Evolutionary conservation across 495 filamentous ascomycete species (phyloP).

Genomic region (Daldinia loculata): DNA sequence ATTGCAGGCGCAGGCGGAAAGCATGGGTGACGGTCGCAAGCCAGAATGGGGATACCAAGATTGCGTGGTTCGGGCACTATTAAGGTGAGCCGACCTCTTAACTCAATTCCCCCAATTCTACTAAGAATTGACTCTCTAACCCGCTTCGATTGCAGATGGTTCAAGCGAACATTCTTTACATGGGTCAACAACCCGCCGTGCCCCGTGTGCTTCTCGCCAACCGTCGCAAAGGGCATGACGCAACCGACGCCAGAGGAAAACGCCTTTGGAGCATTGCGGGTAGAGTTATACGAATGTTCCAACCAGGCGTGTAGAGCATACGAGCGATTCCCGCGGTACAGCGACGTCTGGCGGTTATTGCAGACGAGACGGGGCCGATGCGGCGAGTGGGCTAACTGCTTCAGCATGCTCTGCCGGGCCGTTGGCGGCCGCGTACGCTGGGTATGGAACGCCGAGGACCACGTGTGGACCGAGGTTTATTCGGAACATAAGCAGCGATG

Average conservation of each 20-base stretch:
- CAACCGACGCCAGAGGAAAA: slow-evolving; percentile 87
- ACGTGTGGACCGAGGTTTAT: slow-evolving; percentile 98
- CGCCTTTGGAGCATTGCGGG: slow-evolving; percentile 83
- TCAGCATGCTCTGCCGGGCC: slow-evolving; percentile 96
- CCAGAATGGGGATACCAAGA: slow-evolving; percentile 99
- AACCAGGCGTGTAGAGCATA: slow-evolving; percentile 71
- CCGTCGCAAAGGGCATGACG: slow-evolving; percentile 79
- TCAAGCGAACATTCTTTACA: slow-evolving; percentile 91
- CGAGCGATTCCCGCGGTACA: slow-evolving; percentile 94
- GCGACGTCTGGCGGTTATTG: slow-evolving; percentile 92
- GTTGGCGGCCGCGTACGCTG: slow-evolving; percentile 90
- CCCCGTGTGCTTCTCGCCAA: slow-evolving; percentile 80
- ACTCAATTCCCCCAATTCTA: neutral
- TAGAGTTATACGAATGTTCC: slow-evolving; percentile 90
- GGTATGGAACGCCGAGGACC: slow-evolving; percentile 98
- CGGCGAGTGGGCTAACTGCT: slow-evolving; percentile 98
- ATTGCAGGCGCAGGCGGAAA: slow-evolving; percentile 83
- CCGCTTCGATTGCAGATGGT: slow-evolving; percentile 74
- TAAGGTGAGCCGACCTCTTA: slow-evolving; percentile 65
- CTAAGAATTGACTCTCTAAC: slow-evolving; percentile 36
- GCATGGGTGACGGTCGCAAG: slow-evolving; percentile 75
- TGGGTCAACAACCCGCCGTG: slow-evolving; percentile 97
- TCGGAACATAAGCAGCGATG: slow-evolving; percentile 92
- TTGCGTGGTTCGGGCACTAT: slow-evolving; percentile 88
- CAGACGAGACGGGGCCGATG: slow-evolving; percentile 84